phyloP scores from a whole-genome alignment of 129 eudicot species.

The Calendula officinalis region DNA sequence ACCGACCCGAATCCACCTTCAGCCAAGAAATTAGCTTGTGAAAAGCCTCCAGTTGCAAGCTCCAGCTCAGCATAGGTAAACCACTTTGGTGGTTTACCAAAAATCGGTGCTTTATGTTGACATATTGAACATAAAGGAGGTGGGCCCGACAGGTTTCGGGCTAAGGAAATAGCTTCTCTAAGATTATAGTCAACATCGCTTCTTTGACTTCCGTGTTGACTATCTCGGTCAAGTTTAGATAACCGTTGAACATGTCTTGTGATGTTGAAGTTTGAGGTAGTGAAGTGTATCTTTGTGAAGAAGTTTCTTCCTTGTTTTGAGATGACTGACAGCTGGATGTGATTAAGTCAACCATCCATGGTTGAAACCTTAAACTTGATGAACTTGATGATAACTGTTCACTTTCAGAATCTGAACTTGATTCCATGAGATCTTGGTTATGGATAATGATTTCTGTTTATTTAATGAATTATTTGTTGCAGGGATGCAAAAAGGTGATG shows the following conservation, averaged over 20 bases:
- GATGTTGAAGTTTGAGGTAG: constrained; percentile 35
- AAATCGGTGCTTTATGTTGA: constrained; percentile 93
- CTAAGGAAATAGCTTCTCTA: constrained; percentile 75
- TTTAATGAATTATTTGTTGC: constrained; percentile 34
- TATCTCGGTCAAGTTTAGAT: constrained; percentile 53
- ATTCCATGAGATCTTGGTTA: constrained; percentile 39
- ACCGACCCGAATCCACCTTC: constrained; percentile 51
- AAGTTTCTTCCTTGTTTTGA: constrained; percentile 36
- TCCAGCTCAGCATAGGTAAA: constrained; percentile 83
- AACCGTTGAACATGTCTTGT: constrained; percentile 44
- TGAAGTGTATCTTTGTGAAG: constrained; percentile 32
- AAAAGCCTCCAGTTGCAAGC: constrained; percentile 89
- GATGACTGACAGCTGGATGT: constrained; percentile 40
- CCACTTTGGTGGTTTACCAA: constrained; percentile 95
- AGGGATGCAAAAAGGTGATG: constrained; percentile 63
- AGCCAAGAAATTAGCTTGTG: constrained; percentile 60
- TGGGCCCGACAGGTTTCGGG: constrained; percentile 64
- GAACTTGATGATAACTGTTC: constrained; percentile 53
- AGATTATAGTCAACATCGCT: constrained; percentile 61
- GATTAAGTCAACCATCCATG: constrained; percentile 63
- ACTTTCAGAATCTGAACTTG: constrained; percentile 72
- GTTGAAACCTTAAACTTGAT: constrained; percentile 74
- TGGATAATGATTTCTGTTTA: constrained; percentile 31
- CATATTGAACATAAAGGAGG: constrained; percentile 94
- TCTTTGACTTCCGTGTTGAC: constrained; percentile 49